phyloP scores from a whole-genome alignment of 768 basidiomycete genomes.

The Lentinula edodes region DNA sequence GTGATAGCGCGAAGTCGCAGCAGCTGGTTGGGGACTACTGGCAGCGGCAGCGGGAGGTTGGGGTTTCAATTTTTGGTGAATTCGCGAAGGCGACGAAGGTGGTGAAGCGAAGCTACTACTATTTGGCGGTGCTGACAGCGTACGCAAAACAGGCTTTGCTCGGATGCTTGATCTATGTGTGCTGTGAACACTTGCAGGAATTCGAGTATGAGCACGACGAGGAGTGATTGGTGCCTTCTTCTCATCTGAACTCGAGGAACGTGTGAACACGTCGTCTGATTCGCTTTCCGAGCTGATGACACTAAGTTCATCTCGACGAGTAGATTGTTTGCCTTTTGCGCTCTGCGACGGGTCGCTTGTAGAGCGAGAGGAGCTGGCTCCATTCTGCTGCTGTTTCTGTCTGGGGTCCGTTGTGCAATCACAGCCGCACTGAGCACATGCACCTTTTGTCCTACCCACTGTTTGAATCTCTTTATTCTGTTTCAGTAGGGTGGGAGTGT shows the following conservation, averaged over 20 bases:
- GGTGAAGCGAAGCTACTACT: background rate
- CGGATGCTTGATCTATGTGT: background rate
- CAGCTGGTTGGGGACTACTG: too few relatives aligned
- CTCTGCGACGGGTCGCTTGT: background rate
- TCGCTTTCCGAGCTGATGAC: background rate
- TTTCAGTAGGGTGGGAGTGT: background rate
- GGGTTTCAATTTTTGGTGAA: background rate
- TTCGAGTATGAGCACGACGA: background rate
- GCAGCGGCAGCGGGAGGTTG: background rate
- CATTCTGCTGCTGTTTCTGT: background rate
- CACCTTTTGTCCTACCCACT: background rate
- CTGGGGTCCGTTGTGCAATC: background rate
- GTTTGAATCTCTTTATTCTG: background rate
- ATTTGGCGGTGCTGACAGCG: background rate
- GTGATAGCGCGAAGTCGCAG: background rate
- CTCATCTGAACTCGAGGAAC: background rate
- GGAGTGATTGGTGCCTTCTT: background rate
- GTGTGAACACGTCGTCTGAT: background rate
- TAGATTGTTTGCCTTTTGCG: background rate
- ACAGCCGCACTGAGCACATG: background rate
- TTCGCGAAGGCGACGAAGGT: background rate
- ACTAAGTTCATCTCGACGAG: background rate
- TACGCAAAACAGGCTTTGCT: background rate
- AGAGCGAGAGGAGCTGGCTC: background rate
- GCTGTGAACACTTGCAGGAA: background rate